Conservation (phyloP, 805 yeast genomes). For the Metschnikowia borealis region DNA sequence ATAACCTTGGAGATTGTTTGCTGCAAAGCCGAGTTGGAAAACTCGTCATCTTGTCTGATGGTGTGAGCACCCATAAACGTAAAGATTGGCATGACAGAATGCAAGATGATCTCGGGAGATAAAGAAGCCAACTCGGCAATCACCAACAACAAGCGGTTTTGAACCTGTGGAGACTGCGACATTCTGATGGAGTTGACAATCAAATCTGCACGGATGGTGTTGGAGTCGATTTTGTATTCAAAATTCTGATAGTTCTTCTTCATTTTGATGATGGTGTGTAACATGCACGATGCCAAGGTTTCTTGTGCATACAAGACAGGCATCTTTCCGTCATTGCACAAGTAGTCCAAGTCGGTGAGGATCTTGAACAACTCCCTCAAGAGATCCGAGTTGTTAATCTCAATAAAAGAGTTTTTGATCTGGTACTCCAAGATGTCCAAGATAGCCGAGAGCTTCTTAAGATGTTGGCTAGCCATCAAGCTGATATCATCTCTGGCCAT, state of each 20-base stretch:
- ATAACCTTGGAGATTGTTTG: slow-evolving; percentile 86
- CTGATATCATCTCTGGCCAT: slow-evolving; percentile 68
- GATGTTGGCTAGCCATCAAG: slow-evolving; percentile 70
- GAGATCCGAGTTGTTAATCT: slow-evolving; percentile 41
- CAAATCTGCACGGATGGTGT: slow-evolving; percentile 79
- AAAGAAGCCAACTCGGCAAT: slow-evolving; percentile 83
- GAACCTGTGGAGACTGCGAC: slow-evolving; percentile 90
- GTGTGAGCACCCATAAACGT: slow-evolving; percentile 99
- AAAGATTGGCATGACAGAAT: slow-evolving; percentile 98
- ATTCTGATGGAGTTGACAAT: slow-evolving; percentile 87
- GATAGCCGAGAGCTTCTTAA: slow-evolving; percentile 71
- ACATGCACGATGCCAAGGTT: slow-evolving; percentile 81
- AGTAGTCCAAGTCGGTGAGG: slow-evolving; percentile 71
- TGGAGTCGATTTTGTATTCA: slow-evolving; percentile 48
- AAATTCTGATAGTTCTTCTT: slow-evolving; percentile 27
- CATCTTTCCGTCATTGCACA: slow-evolving; percentile 86
- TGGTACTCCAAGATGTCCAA: slow-evolving; percentile 70
- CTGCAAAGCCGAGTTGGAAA: slow-evolving; percentile 86
- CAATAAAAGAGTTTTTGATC: slow-evolving; percentile 31
- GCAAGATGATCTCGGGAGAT: slow-evolving; percentile 87
- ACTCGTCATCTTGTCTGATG: slow-evolving; percentile 93
- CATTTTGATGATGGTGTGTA: slow-evolving; percentile 57
- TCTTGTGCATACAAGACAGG: slow-evolving; percentile 92
- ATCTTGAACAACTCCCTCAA: slow-evolving; percentile 54
- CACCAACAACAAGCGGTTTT: slow-evolving; percentile 78